phyloP scores from a whole-genome alignment of 2,329 filamentous ascomycete species.

The Calonectria leucothoes region DNA sequence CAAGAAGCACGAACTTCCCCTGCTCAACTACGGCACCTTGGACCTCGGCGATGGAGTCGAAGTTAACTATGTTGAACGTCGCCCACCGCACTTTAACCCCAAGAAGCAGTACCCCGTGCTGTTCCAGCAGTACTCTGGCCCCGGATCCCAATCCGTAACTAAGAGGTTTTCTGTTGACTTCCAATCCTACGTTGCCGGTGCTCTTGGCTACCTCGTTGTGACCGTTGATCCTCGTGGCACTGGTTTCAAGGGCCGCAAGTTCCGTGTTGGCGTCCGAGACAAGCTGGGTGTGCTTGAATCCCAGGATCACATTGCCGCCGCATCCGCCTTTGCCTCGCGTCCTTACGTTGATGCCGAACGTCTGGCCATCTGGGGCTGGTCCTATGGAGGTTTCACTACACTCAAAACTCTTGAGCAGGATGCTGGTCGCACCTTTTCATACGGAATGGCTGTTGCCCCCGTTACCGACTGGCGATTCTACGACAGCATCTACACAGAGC shows the following conservation, averaged over 20 bases:
- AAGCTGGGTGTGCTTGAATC: slow-evolving; percentile 89
- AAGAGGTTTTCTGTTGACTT: slow-evolving; percentile 89
- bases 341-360: slow-evolving; percentile 84
- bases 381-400: slow-evolving; percentile 94
- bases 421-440: slow-evolving; percentile 89
- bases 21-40: slow-evolving; percentile 84
- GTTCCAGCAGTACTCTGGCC: slow-evolving; percentile 94
- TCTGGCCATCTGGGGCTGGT: slow-evolving; percentile 98
- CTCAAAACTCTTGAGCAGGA: slow-evolving; percentile 95
- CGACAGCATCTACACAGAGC: slow-evolving; percentile 92
- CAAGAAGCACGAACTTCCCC: slow-evolving; percentile 82
- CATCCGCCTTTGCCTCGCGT: slow-evolving; percentile 84
- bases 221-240: slow-evolving; percentile 95
- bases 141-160: slow-evolving; percentile 88
- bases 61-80: slow-evolving; percentile 81
- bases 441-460: slow-evolving; percentile 97
- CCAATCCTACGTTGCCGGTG: slow-evolving; percentile 87
- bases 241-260: slow-evolving; percentile 86
- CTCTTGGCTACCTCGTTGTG: slow-evolving; percentile 91
- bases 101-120: slow-evolving; percentile 92
- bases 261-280: slow-evolving; percentile 83
- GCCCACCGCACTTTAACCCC: slow-evolving; percentile 87
- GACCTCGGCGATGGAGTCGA: slow-evolving; percentile 82
- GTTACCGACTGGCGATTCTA: slow-evolving; percentile 99
- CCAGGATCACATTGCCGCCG: slow-evolving; percentile 90